Conservation (phyloP, 169 alveolate species). For the Plasmodium billcollinsi region DNA sequence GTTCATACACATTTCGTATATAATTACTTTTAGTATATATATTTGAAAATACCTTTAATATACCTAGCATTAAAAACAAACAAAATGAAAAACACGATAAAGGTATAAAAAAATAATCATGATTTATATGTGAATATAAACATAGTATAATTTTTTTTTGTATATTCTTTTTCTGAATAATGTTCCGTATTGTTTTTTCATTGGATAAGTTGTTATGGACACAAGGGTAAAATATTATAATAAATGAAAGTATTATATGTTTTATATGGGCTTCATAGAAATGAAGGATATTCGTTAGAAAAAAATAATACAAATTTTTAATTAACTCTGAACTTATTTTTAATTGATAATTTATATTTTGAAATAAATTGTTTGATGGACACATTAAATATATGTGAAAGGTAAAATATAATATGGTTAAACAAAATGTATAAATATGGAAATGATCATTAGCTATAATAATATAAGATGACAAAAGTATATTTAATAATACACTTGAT, state of each 20-base stretch:
- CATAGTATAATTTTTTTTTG: slow-evolving; percentile 67
- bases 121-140: slow-evolving; percentile 49
- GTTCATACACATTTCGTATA: no score
- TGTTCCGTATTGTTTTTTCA: slow-evolving; percentile 14
- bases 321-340: slow-evolving; percentile 12
- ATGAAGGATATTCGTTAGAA: slow-evolving; percentile 14
- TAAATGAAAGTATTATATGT: slow-evolving; percentile 17
- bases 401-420: slow-evolving; percentile 27
- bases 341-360: slow-evolving; percentile 46
- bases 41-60: slow-evolving; percentile 27
- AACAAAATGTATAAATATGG: slow-evolving; percentile 9
- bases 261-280: slow-evolving; percentile 61
- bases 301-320: not conserved
- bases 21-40: not conserved
- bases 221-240: slow-evolving; percentile 23
- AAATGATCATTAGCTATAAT: slow-evolving; percentile 24
- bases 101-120: slow-evolving; percentile 31
- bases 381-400: slow-evolving; percentile 58
- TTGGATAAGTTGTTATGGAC: slow-evolving; percentile 15
- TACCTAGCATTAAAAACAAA: slow-evolving; percentile 44
- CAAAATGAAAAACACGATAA: slow-evolving; percentile 29
- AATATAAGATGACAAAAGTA: slow-evolving; percentile 56
- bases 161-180: slow-evolving; percentile 29
- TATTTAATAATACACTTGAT: slow-evolving; percentile 40
- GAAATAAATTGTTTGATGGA: slow-evolving; percentile 37